A percentile compares a stretch with the other conserved stretches of the same genome.
Evolutionary conservation across 2,329 filamentous ascomycete genomes (phyloP).

Genomic region (Claviceps sorghi): DNA sequence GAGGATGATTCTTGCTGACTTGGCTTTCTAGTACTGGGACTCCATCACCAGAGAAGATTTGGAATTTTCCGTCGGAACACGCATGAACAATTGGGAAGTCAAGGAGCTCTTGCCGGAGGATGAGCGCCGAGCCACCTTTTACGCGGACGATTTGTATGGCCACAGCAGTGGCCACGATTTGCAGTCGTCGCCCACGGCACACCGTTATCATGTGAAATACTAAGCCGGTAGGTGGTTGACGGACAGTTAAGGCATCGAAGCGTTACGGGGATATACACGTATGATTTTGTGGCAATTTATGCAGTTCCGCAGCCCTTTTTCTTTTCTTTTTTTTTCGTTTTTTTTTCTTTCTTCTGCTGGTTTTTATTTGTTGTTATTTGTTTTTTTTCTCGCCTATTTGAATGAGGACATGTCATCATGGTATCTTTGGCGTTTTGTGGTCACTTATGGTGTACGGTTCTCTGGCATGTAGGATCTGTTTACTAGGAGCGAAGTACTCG

Average conservation of each 20-base stretch:
- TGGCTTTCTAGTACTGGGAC: constrained; percentile 73
- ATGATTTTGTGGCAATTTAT: not conserved
- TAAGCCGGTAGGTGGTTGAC: constrained; percentile 13
- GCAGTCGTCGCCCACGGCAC: constrained; percentile 30
- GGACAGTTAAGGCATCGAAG: not conserved
- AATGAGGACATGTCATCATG: not conserved
- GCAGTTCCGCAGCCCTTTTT: not conserved
- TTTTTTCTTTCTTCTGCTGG: not conserved
- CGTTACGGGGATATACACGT: not conserved
- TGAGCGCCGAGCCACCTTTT: constrained; percentile 58
- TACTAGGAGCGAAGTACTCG: no score
- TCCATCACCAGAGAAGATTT: constrained; percentile 97
- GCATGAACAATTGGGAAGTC: constrained; percentile 96
- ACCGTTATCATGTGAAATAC: constrained; percentile 33
- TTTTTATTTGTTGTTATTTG: not conserved
- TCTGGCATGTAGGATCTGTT: not conserved
- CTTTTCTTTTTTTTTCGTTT: not conserved
- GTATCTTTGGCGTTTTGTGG: not conserved
- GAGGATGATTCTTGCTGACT: not conserved
- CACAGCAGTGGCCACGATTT: constrained; percentile 41
- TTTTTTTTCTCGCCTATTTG: not conserved
- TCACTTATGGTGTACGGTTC: not conserved
- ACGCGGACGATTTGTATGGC: constrained; percentile 51
- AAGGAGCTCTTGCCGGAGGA: constrained; percentile 80
- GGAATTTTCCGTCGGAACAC: constrained; percentile 91